These are phyloP conservation scores for Clausena lansium DNA, from an alignment of 345 rosid genomes.

Conservation along the genomic window DNA sequence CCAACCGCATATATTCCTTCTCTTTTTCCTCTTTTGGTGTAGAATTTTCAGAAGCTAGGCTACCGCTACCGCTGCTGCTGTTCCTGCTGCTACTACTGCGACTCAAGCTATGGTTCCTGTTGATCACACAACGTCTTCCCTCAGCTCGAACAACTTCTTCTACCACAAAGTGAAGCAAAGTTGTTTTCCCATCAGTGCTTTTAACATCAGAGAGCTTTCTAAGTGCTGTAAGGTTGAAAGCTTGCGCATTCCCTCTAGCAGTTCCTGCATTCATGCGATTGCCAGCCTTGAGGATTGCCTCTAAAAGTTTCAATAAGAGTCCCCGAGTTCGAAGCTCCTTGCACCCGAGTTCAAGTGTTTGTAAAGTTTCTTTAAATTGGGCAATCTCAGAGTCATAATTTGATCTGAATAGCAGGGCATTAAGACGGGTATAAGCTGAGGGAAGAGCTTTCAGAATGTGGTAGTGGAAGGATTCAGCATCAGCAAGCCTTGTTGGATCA, in stretches of 20 bases:
- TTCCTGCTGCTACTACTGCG: slow-evolving; percentile 33
- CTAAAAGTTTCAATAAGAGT: slow-evolving; percentile 78
- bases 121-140: slow-evolving; percentile 70
- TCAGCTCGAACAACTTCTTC: slow-evolving; percentile 74
- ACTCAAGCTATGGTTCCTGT: slow-evolving; percentile 42
- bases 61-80: slow-evolving; percentile 15
- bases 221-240: slow-evolving; percentile 70
- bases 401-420: slow-evolving; percentile 64
- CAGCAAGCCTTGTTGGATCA: slow-evolving; percentile 52
- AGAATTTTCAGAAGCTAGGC: slow-evolving; percentile 17
- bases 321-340: slow-evolving; percentile 70
- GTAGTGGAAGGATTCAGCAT: slow-evolving; percentile 73
- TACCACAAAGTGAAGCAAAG: slow-evolving; percentile 83
- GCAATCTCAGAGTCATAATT: slow-evolving; percentile 59
- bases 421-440: slow-evolving; percentile 57
- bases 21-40: slow-evolving; percentile 52
- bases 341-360: slow-evolving; percentile 59
- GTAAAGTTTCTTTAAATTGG: slow-evolving; percentile 42
- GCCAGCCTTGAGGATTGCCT: slow-evolving; percentile 91
- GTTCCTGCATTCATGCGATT: slow-evolving; percentile 96
- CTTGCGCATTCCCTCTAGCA: slow-evolving; percentile 83
- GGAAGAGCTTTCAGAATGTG: slow-evolving; percentile 68
- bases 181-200: slow-evolving; percentile 74
- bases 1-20: slow-evolving; percentile 60
- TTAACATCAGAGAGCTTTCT: slow-evolving; percentile 83